Evolutionary conservation across 2,329 filamentous ascomycete genomes (phyloP).

Genomic region (Clonostachys sp.): DNA sequence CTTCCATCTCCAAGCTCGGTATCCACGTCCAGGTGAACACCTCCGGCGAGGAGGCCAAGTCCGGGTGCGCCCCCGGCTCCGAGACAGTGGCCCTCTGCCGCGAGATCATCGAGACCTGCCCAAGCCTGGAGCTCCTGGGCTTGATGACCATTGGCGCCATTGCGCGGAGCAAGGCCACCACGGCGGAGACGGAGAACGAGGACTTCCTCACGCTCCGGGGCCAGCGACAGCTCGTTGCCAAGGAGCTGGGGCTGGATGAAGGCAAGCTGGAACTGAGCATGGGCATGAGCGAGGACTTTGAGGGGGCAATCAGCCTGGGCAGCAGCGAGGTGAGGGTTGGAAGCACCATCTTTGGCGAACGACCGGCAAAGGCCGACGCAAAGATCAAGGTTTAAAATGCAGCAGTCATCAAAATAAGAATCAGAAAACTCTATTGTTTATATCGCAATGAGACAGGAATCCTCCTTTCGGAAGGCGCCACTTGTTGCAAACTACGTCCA

Average conservation of each 20-base stretch:
- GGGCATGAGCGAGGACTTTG: slow-evolving; percentile 98
- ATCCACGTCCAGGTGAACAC: slow-evolving; percentile 96
- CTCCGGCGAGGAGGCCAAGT: slow-evolving; percentile 81
- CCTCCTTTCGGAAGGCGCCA: too few species aligned
- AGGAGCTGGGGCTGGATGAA: slow-evolving; percentile 38
- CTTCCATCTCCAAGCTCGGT: slow-evolving; percentile 45
- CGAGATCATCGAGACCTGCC: slow-evolving; percentile 66
- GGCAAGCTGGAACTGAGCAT: slow-evolving; percentile 82
- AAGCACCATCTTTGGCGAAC: slow-evolving; percentile 86
- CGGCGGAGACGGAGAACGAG: slow-evolving; percentile 78
- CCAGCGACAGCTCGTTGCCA: slow-evolving; percentile 65
- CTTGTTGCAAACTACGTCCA: too few species aligned
- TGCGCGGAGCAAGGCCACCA: slow-evolving; percentile 71
- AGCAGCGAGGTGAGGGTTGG: slow-evolving; percentile 89
- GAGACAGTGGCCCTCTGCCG: slow-evolving; percentile 61
- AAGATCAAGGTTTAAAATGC: slow-evolving; percentile 47
- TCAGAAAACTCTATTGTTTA: too few species aligned
- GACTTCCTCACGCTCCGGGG: slow-evolving; percentile 72
- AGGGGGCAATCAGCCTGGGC: slow-evolving; percentile 77
- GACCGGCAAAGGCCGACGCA: slow-evolving; percentile 75
- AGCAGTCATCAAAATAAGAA: too few species aligned
- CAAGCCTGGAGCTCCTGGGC: slow-evolving; percentile 69
- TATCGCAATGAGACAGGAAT: too few species aligned
- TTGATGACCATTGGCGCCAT: slow-evolving; percentile 98
- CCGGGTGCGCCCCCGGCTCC: slow-evolving; percentile 67